phyloP scores from a whole-genome alignment of 208 protist species.

The Porcisia hertigi region DNA sequence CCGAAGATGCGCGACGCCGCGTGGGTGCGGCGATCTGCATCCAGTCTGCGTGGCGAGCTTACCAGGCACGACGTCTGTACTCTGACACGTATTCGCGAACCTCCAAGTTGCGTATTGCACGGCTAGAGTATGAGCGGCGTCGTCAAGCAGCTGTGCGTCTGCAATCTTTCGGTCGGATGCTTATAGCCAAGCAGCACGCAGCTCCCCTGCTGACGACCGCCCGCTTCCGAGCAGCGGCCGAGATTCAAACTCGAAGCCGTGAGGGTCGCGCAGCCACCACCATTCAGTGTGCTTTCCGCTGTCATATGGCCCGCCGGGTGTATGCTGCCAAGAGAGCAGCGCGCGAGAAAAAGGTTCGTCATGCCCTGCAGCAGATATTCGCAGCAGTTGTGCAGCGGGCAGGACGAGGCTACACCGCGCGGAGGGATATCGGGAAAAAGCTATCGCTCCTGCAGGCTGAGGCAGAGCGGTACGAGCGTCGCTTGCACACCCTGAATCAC shows the following conservation, averaged over 20 bases:
- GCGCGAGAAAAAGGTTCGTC: conserved; percentile 5
- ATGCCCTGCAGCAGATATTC: background rate
- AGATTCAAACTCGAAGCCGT: conserved; percentile 34
- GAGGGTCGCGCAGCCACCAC: conserved; percentile 40
- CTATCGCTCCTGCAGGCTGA: conserved; percentile 37
- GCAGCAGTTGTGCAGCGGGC: conserved; percentile 48
- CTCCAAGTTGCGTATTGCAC: conserved; percentile 40
- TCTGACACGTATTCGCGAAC: conserved; percentile 25
- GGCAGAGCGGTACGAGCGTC: conserved; percentile 45
- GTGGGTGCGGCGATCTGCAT: conserved; percentile 57
- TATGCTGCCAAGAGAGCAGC: conserved; percentile 26
- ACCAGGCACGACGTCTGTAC: conserved; percentile 32
- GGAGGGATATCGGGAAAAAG: conserved; percentile 33
- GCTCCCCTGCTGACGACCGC: conserved; percentile 45
- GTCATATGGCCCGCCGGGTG: conserved; percentile 39
- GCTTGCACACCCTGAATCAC: conserved; percentile 27
- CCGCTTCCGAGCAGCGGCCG: conserved; percentile 52
- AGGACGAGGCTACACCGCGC: conserved; percentile 59
- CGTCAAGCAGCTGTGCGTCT: conserved; percentile 64
- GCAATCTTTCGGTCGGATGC: conserved; percentile 72
- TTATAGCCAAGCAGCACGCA: conserved; percentile 44
- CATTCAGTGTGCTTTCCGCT: conserved; percentile 73
- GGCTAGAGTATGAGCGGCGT: conserved; percentile 44
- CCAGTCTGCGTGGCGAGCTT: conserved; percentile 65
- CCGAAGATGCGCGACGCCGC: conserved; percentile 32